Evolutionary conservation across 2,329 filamentous ascomycete species (phyloP).

Genomic region (Cordyceps cicadae): DNA sequence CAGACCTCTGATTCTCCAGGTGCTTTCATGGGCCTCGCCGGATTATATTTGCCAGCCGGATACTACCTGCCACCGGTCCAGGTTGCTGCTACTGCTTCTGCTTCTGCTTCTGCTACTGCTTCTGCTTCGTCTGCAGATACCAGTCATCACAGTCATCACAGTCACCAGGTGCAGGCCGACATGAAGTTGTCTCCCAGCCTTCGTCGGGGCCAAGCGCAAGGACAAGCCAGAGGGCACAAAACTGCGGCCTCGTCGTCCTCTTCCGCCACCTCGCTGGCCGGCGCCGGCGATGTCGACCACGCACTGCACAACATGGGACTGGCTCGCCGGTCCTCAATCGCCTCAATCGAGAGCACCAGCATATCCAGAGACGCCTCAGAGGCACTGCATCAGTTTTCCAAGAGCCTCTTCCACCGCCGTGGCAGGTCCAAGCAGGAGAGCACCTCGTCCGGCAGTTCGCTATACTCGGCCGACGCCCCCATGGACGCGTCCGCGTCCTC

Average conservation of each 20-base stretch:
- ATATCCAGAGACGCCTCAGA: slow-evolving; percentile 47
- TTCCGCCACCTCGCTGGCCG: slow-evolving; percentile 39
- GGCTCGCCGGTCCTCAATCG: slow-evolving; percentile 48
- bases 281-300: slow-evolving; percentile 33
- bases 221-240: slow-evolving; percentile 18
- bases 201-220: slow-evolving; percentile 18
- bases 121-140: slow-evolving; percentile 50
- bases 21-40: slow-evolving; percentile 22
- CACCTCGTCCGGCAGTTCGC: slow-evolving; percentile 40
- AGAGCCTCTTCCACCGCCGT: slow-evolving; percentile 49
- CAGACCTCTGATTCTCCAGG: not conserved
- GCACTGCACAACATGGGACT: slow-evolving; percentile 39
- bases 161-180: slow-evolving; percentile 49
- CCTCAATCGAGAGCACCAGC: slow-evolving; percentile 46
- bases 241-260: slow-evolving; percentile 43
- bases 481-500: slow-evolving; percentile 23
- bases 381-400: slow-evolving; percentile 51
- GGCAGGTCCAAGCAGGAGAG: slow-evolving; percentile 42
- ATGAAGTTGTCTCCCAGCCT: slow-evolving; percentile 45
- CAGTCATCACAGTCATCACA: slow-evolving; percentile 35
- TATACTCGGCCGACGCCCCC: slow-evolving; percentile 37
- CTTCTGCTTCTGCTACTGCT: slow-evolving; percentile 37
- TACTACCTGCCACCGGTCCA: slow-evolving; percentile 51
- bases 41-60: slow-evolving; percentile 48
- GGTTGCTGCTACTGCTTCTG: slow-evolving; percentile 47